These are phyloP conservation scores for Agrocybe pediades DNA, from an alignment of 768 basidiomycete genomes.

Conservation along the genomic window DNA sequence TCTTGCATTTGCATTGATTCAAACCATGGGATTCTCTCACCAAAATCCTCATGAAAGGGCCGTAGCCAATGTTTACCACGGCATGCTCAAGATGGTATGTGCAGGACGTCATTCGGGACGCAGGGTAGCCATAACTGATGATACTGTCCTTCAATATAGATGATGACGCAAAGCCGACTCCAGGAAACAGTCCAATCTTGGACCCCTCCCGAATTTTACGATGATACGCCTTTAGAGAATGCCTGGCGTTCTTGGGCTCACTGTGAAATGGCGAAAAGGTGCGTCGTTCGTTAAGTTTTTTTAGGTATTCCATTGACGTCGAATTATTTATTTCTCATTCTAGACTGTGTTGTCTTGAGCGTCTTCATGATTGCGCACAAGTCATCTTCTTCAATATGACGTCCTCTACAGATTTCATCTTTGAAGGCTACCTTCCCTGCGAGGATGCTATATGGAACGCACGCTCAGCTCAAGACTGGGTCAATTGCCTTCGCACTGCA, in stretches of 20 bases:
- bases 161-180: not conserved
- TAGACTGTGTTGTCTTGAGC: not conserved
- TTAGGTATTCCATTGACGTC: not conserved
- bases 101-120: not conserved
- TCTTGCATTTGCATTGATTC: not conserved
- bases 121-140: not conserved
- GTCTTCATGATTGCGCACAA: not conserved
- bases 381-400: not conserved
- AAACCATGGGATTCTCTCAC: not conserved
- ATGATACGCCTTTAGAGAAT: not conserved
- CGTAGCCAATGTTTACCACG: not conserved
- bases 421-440: not conserved
- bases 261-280: not conserved
- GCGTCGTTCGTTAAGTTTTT: not conserved
- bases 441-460: not conserved
- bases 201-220: not conserved
- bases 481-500: not conserved
- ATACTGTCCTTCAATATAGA: not conserved
- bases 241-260: not conserved
- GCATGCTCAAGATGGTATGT: not conserved
- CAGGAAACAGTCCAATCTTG: not conserved
- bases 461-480: not conserved
- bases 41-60: not conserved
- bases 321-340: not conserved
- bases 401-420: not conserved